Conservation (phyloP, 768 basidiomycete genomes). For the Russula sp. region DNA sequence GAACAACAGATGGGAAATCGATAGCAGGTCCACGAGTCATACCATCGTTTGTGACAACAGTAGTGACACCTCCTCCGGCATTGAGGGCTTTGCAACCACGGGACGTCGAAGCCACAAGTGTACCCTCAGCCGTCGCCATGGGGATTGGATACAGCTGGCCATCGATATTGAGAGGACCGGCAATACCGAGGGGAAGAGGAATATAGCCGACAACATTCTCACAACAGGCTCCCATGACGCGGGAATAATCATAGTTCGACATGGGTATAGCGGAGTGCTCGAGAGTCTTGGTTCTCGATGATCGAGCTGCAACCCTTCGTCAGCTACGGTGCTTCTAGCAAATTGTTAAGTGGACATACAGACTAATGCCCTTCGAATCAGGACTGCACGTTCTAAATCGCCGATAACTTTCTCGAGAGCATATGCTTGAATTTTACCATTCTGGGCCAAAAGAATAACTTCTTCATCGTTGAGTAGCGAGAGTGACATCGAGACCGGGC, state of each 20-base stretch:
- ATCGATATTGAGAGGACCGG: constrained; percentile 92
- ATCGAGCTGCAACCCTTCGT: constrained; percentile 57
- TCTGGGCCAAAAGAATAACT: constrained; percentile 80
- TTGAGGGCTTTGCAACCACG: constrained; percentile 98
- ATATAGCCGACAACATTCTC: constrained; percentile 99
- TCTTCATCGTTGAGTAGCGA: constrained; percentile 85
- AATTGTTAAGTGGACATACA: constrained; percentile 53
- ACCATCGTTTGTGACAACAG: constrained; percentile 85
- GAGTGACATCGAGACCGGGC: constrained; percentile 55
- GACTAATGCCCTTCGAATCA: constrained; percentile 81
- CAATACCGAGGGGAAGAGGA: constrained; percentile 93
- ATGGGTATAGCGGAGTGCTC: constrained; percentile 82
- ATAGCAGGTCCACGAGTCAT: constrained; percentile 99
- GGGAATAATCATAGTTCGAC: constrained; percentile 86
- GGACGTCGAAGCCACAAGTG: constrained; percentile 94
- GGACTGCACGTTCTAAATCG: constrained; percentile 82
- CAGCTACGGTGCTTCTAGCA: constrained; percentile 9
- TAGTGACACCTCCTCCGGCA: constrained; percentile 91
- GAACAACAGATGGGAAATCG: constrained; percentile 79
- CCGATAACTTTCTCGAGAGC: constrained; percentile 94
- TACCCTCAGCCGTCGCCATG: constrained; percentile 99
- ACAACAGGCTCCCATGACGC: constrained; percentile 94
- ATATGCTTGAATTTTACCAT: constrained; percentile 93
- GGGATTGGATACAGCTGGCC: constrained; percentile 84
- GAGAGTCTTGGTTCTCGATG: constrained; percentile 77